Conservation (phyloP, 768 basidiomycete species). For the Tulasnella sp. region DNA sequence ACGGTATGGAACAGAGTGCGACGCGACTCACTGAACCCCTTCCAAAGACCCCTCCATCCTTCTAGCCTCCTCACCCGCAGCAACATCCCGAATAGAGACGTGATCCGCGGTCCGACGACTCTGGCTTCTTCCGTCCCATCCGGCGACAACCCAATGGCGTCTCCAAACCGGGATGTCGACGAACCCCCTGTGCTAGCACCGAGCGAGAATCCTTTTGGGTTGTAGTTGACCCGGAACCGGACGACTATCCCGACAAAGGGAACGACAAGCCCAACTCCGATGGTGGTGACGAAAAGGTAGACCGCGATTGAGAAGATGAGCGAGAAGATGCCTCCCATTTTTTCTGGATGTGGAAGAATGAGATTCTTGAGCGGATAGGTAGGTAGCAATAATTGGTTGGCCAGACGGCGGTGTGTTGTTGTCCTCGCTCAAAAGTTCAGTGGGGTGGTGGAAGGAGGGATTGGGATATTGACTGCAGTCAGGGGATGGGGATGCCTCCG, state of each 20-base stretch:
- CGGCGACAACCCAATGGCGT: constrained; percentile 38
- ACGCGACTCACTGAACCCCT: constrained; percentile 54
- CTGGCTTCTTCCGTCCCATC: constrained; percentile 44
- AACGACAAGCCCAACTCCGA: constrained; percentile 10
- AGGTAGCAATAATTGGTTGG: background rate
- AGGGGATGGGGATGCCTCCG: too few relatives aligned
- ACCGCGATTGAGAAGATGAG: background rate
- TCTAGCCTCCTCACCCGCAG: constrained; percentile 59
- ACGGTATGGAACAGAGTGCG: background rate
- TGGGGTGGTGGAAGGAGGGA: background rate
- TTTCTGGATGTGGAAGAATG: too few relatives aligned
- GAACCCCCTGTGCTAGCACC: constrained; percentile 40
- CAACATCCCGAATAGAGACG: constrained; percentile 51
- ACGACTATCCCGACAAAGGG: constrained; percentile 18
- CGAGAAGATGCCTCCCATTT: background rate
- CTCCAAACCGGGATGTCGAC: constrained; percentile 22
- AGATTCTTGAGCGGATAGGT: too few relatives aligned
- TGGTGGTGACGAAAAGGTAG: background rate
- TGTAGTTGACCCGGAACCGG: constrained; percentile 60
- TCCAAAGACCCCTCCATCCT: constrained; percentile 69
- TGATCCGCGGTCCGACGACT: constrained; percentile 54
- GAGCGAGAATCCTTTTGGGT: constrained; percentile 71
- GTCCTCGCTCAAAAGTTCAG: background rate
- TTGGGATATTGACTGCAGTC: too few relatives aligned
- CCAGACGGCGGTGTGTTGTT: background rate